Evolutionary conservation across 108 stramenopile species (phyloP).

Genomic region (Fragilariopsis cylindrus): DNA sequence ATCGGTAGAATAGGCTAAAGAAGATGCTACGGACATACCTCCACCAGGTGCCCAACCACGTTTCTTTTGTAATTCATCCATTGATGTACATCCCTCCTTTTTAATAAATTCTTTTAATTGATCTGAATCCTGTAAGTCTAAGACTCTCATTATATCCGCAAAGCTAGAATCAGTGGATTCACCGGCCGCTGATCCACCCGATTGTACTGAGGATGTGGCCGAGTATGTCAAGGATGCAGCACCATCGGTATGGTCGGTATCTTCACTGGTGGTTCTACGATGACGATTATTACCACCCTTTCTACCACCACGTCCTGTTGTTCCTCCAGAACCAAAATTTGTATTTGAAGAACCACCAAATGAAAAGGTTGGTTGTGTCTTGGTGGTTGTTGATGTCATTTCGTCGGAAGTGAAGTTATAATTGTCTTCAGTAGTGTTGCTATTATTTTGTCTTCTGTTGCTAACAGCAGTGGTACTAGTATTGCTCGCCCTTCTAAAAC

Average conservation of each 20-base stretch:
- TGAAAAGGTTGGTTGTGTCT: conserved; percentile 7
- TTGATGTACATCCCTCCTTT: conserved; percentile 27
- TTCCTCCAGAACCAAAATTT: not conserved
- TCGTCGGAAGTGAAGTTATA: not conserved
- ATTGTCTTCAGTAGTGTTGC: not conserved
- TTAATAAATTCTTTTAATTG: conserved; percentile 38
- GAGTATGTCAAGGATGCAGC: conserved; percentile 43
- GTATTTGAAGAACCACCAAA: not conserved
- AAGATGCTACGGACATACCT: conserved; percentile 34
- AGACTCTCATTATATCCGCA: conserved; percentile 51
- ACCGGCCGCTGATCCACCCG: conserved; percentile 30
- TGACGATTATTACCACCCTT: conserved; percentile 1
- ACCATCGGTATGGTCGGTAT: conserved; percentile 34
- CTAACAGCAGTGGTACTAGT: too few relatives aligned
- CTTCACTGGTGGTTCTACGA: conserved; percentile 10
- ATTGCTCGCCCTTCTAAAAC: not conserved
- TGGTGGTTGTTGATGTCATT: not conserved
- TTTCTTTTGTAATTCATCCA: conserved; percentile 17
- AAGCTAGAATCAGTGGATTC: conserved; percentile 55
- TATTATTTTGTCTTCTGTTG: not conserved
- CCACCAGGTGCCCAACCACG: not conserved
- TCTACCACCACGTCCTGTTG: not conserved
- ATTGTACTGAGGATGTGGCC: conserved; percentile 33
- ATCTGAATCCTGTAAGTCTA: conserved; percentile 44
- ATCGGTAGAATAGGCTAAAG: conserved; percentile 42